Evolutionary conservation across 495 filamentous ascomycete species (phyloP), one percentile per base, ranked within the genome.

Genomic region (Gamarada debralockiae): DNA sequence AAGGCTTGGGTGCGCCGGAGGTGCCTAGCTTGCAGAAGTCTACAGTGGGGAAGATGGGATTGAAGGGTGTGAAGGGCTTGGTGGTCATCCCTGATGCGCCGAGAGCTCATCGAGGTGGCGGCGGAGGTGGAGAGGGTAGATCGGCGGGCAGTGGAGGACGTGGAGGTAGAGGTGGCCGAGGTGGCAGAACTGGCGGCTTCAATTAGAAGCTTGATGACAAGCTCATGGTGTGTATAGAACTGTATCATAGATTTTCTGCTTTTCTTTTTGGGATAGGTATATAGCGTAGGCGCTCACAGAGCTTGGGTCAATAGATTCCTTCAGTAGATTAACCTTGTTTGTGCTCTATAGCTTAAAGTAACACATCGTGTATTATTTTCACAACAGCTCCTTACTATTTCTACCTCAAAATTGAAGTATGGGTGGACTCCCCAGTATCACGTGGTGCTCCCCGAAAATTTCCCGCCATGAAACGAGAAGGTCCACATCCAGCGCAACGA

Each of bases 31-130:
- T 80, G 18, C 58, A 67, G 22, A 78, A 73, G 61, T 64, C 50
- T 23, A 65, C 60, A 1, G 62, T 80, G 23, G 68, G 74, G 3
- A 80, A 80, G 69, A 78, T 80, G 75, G 74, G 75, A 5, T 50
- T 80, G 50, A 79, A 70, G 59, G 75, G 74, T 15, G 68, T 69
- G 3, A 49, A 40, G 23, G 73, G 72, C 7, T 61, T 76, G 18
- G 57, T 50, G 20, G 42, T 68, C 27, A 58, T 61, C n/a, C 56
- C 63, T n/a, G 52, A 65, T 50, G 39, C 48, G 10, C 60, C 61
- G 14, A 61, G 55, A 46, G 49, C 38, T 3, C 8, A 18, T 31
- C 33, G 42, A 9, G 23, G 41, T 23, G 40, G 39, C 7, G 38
- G 58, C 20, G 58, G 58, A 17, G 44, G 55, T 29, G 58, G 61